Base-by-base conservation (phyloP, 2,329 filamentous ascomycete genomes). In the Exserohilum turcica region DNA sequence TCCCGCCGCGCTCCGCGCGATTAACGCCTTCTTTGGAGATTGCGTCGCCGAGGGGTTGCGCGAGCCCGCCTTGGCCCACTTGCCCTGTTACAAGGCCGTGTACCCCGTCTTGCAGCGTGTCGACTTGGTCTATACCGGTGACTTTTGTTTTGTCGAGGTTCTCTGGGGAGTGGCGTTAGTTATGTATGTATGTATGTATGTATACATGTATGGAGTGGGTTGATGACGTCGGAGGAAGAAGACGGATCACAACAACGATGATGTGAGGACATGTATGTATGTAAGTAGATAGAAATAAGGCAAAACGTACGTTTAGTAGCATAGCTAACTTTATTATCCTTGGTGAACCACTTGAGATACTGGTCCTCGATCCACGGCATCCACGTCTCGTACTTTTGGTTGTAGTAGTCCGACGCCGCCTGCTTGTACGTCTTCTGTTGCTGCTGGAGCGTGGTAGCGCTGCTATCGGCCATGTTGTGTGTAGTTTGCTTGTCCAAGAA, bases 301-400 rank as follows among this genome's bases (percentile, higher is more conserved):
- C 15, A n/a, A 21, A 35, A 72, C 77, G 29, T 72, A 89, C 88
- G 82, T 74, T 87, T 90, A 1, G 87, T 81, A 5, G 84, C 79
- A 66, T 91, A 91, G 69, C 83, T 87, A 5, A 86, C 83, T 75
- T 91, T 90, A 80, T 91, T 91, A 68, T 90, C 87, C 58, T 86
- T 87, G 65, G 86, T 89, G 74, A 90, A 90, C 80, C 84, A 90
- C 46, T 81, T 79, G 24, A 91, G 80, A 71, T 89, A 90, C 54
- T 85, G 74, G 71, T 91, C 88, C 73, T 91, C 88, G 51, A 90
- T 77, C 88, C 88, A 91, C 1, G 88, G 88, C 70, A 90, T 82
- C 88, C 88, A 91, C 65, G 76, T 81, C 69, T 91, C 87, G 74
- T 91, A 90, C 72, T 90, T 85, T 48, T 82, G 76, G 76, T 89